Percentiles rank a stretch among this genome's conserved stretches.
phyloP scores from a whole-genome alignment of 352 stramenopile species.

The Porosira glacialis region DNA sequence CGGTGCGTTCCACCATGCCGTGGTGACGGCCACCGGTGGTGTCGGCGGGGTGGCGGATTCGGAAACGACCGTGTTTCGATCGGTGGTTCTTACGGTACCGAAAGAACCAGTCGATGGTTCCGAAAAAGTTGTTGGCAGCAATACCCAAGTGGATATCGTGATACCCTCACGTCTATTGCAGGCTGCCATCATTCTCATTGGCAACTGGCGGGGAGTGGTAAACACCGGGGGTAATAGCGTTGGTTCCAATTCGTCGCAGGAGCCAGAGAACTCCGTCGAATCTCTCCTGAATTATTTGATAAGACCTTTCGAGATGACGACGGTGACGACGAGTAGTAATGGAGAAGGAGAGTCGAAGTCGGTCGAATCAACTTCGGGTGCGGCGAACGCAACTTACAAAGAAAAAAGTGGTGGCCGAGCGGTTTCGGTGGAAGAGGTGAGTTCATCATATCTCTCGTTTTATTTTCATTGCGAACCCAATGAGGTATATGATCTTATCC shows the following conservation, averaged over 20 bases:
- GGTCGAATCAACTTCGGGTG: constrained; percentile 51
- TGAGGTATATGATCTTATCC: constrained; percentile 7
- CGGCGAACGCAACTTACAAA: too few species aligned
- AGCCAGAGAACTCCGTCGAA: constrained; percentile 29
- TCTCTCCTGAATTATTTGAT: constrained; percentile 32
- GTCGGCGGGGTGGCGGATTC: background rate
- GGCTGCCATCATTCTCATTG: constrained; percentile 67
- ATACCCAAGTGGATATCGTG: too few species aligned
- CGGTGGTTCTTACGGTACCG: too few species aligned
- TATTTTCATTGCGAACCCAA: too few species aligned
- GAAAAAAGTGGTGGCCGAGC: constrained; percentile 31
- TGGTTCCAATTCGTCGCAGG: constrained; percentile 12
- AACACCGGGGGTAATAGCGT: constrained; percentile 15
- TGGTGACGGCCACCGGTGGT: constrained; percentile 3
- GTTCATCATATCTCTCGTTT: too few species aligned
- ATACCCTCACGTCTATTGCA: constrained; percentile 42
- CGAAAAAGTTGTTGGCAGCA: background rate
- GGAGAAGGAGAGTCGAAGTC: constrained; percentile 11
- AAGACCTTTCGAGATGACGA: constrained; percentile 13
- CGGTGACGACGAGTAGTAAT: constrained; percentile 3
- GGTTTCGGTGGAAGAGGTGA: constrained; percentile 65
- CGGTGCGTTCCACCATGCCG: constrained; percentile 29
- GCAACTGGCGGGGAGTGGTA: constrained; percentile 66
- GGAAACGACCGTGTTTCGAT: constrained; percentile 7
- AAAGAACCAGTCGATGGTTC: background rate